Base-by-base conservation (phyloP, 2,329 filamentous ascomycete genomes). In the Aspergillus cejpii region DNA sequence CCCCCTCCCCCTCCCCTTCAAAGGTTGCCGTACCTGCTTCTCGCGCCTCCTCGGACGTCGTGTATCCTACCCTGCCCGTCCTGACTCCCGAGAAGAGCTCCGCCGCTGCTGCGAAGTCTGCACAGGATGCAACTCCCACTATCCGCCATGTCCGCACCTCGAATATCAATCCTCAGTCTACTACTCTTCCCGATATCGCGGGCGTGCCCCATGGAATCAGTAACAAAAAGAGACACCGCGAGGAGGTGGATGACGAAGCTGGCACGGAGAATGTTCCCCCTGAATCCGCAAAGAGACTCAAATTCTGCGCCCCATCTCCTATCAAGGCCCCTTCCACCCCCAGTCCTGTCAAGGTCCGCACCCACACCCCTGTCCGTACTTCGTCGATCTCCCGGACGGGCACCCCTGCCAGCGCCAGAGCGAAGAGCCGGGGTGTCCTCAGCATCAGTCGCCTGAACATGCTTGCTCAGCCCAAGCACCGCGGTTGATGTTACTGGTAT, bases 391-490 rank as follows among this genome's bases (percentile, higher is more conserved):
- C 40, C 17, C 51, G 54, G 14, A 40, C 45, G 3, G 53, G 58
- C 14, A 64, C 63, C 27, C 62, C 63, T 10, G 57, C 55, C 11
- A 65, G 60, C 37, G 55, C 58, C 14, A 59, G 54, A 27, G 47
- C 60, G 39, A 67, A 56, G 44, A 54, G 45, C 20, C 60, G 56
- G 15, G 54, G 58, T 14, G 58, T 64, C 14, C 57, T 74, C 41
- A 74, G 66, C 43, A 55, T 73, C 53, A 72, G 68, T 47, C 68
- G 72, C 21, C 55, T 75, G 55, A 73, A 74, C 47, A 66, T 73
- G 65, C 62, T 75, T 26, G 61, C 70, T 12, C 67, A 67, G 45
- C 72, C 72, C 2, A 75, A 74, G 58, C 54, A 61, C 29, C 66
- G 66, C 21, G 45, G 55, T 46, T 67, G 53, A 53, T 21, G 26